Evolutionary conservation across 371 early-diverging fungal species (phyloP).

Genomic region (Mortierella sp.): DNA sequence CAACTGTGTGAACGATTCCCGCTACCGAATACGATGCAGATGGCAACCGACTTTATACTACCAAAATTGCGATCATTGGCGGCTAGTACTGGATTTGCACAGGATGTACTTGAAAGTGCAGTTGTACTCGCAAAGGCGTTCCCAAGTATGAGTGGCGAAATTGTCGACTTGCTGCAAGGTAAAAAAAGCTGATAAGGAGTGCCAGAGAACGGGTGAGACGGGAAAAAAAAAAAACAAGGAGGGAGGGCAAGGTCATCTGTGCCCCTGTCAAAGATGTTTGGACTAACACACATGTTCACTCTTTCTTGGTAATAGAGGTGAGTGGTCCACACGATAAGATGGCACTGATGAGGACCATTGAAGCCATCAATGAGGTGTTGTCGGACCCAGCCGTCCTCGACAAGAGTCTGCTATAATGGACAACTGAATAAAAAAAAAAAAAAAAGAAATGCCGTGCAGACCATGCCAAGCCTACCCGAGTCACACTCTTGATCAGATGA

Average conservation of each 20-base stretch:
- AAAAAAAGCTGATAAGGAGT: neutral
- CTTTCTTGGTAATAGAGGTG: slow-evolving; percentile 7
- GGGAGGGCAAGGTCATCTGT: no score
- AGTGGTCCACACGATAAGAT: slow-evolving; percentile 24
- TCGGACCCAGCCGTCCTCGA: slow-evolving; percentile 10
- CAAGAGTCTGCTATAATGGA: slow-evolving; percentile 13
- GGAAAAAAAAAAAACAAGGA: neutral
- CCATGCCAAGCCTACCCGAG: no score
- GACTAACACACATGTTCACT: neutral
- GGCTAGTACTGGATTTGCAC: slow-evolving; percentile 19
- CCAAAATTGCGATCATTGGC: slow-evolving; percentile 18
- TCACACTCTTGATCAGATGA: no score
- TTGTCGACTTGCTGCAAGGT: slow-evolving; percentile 31
- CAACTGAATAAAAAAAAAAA: neutral
- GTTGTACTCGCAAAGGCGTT: slow-evolving; percentile 34
- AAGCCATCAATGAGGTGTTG: slow-evolving; percentile 9
- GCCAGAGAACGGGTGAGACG: no score
- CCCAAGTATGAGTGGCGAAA: slow-evolving; percentile 20
- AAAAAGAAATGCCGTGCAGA: neutral
- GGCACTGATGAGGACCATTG: slow-evolving; percentile 11
- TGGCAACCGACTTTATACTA: slow-evolving; percentile 34
- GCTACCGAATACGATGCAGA: slow-evolving; percentile 29
- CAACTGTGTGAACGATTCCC: slow-evolving; percentile 43
- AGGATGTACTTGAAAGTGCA: slow-evolving; percentile 35
- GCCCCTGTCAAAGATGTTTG: no score